Evolutionary conservation across 768 basidiomycete genomes (phyloP), one percentile per base, ranked within the genome.

Genomic region (Mycena galericulata): DNA sequence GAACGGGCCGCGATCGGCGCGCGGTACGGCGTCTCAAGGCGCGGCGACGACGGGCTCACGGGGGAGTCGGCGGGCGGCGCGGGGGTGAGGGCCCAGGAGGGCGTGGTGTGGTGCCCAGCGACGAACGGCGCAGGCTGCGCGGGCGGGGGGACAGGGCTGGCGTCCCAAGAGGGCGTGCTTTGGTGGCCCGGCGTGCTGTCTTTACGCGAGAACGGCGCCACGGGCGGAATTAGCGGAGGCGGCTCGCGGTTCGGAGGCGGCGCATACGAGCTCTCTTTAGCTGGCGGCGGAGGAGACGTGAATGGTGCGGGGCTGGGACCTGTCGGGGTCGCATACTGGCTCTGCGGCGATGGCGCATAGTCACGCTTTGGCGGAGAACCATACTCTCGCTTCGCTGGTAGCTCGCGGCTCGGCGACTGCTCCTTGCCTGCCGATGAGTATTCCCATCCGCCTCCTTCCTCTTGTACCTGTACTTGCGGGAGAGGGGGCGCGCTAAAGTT

Each of bases 1-100:
- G 83, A 82, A n/a, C 74, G 66, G 49, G 73, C 75, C 68, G 77
- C 79, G 22, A 71, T 53, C 0, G 77, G 72, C 5, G 77, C 77
- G 8, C 76, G 76, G 47, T 80, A 80, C 34, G 73, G 66, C 27
- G 77, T 70, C 27, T 56, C 72, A 73, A 70, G 65, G 38, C 62
- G 58, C 69, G 66, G 69, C 66, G 72, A 74, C 1, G 70, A 75
- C 41, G 59, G 65, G 32, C 67, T 57, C 18, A 40, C 30, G n/a
- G 61, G 38, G 6, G 8, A 12, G 29, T 64, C 56, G 6, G 26
- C 45, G 26, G 65, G 53, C 27, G 55, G 40, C 9, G 61, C 54
- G 45, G 68, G 58, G 1, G 61, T 45, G 38, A 67, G 10, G 10
- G 70, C 67, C 70, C 70, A 72, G 2, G 67, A 68, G 12, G 70